A percentile compares a stretch with the other conserved stretches of the same genome.
Evolutionary conservation across 257 asterid genomes (phyloP).

Genomic region (Asclepias syriaca): DNA sequence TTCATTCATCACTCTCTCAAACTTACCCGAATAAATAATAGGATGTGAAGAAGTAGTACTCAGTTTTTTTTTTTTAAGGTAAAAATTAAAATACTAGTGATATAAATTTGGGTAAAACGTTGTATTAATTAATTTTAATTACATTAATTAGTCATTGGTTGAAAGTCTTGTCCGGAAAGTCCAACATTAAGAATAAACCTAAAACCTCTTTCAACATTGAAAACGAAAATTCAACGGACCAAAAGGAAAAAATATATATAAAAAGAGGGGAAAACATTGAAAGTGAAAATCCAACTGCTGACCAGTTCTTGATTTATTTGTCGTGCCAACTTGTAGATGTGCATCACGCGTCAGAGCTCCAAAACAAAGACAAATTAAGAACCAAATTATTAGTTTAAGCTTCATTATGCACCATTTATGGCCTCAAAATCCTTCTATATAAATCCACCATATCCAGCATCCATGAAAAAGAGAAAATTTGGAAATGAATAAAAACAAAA

Average conservation of each 20-base stretch:
- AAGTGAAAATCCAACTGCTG: not conserved
- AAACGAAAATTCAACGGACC: not conserved
- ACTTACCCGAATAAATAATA: too few species aligned
- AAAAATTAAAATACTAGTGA: too few species aligned
- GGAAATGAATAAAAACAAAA: not conserved
- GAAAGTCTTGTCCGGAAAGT: not conserved
- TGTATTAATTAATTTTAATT: too few species aligned
- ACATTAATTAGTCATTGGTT: not conserved
- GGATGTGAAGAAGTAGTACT: too few species aligned
- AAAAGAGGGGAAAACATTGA: not conserved
- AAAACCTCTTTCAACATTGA: not conserved
- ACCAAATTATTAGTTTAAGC: not conserved
- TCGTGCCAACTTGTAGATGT: not conserved
- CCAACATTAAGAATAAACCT: not conserved
- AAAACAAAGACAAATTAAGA: not conserved
- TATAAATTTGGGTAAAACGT: not conserved
- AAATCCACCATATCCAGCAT: not conserved
- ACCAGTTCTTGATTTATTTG: conserved; percentile 4
- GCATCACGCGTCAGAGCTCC: not conserved
- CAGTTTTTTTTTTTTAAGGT: too few species aligned
- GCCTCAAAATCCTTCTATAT: not conserved
- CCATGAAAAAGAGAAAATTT: not conserved
- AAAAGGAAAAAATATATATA: too few species aligned
- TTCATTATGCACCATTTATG: not conserved
- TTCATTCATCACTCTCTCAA: too few species aligned